Percentiles rank a stretch among this genome's conserved stretches.
Conservation (phyloP, 2,329 filamentous ascomycete genomes). For the Plectosphaerella sp. region DNA sequence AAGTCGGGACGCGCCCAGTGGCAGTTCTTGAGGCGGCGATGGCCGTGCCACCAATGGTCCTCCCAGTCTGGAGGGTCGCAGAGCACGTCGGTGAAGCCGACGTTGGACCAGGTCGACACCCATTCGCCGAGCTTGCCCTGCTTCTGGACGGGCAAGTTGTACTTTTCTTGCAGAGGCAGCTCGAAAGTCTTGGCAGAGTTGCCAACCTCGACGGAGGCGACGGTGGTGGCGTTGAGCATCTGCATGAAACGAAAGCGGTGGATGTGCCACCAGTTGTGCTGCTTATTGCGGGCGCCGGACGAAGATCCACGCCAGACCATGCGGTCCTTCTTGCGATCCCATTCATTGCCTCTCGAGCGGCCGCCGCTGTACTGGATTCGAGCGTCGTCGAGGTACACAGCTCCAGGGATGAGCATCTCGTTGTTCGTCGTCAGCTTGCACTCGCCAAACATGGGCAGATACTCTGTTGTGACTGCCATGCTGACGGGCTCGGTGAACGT, state of each 20-base stretch:
- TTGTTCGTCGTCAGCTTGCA: slow-evolving; percentile 57
- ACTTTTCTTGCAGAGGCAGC: not conserved
- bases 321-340: slow-evolving; percentile 44
- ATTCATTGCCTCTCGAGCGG: slow-evolving; percentile 39
- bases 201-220: slow-evolving; percentile 31
- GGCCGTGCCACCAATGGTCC: slow-evolving; percentile 1
- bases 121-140: slow-evolving; percentile 18
- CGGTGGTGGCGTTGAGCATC: slow-evolving; percentile 1
- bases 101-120: slow-evolving; percentile 18
- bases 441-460: slow-evolving; percentile 55
- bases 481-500: slow-evolving; percentile 48
- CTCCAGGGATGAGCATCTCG: slow-evolving; percentile 57
- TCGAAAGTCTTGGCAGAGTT: slow-evolving; percentile 1
- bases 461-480: slow-evolving; percentile 42
- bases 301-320: slow-evolving; percentile 56
- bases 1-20: slow-evolving; percentile 17
- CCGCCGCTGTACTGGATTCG: slow-evolving; percentile 49
- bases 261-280: slow-evolving; percentile 53
- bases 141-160: not conserved
- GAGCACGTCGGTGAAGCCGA: slow-evolving; percentile 21
- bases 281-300: slow-evolving; percentile 42
- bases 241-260: slow-evolving; percentile 54
- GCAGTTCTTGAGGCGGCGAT: slow-evolving; percentile 10
- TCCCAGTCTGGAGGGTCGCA: slow-evolving; percentile 20
- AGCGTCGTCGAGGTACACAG: slow-evolving; percentile 51